Evolutionary conservation across 305 asterid species (phyloP).

Genomic region (Coffea humblotiana): DNA sequence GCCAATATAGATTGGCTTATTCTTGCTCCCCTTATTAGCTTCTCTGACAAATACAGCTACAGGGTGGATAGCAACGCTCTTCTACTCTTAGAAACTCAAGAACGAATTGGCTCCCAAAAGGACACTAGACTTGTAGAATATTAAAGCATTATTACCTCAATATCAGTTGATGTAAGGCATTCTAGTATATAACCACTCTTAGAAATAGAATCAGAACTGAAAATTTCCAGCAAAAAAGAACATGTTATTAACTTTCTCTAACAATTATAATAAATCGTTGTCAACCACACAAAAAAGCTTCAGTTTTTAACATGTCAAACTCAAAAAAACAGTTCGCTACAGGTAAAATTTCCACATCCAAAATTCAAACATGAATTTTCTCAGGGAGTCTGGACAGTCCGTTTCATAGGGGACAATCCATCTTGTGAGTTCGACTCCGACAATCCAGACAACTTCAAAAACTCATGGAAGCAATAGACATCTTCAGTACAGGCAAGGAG

Average conservation of each 20-base stretch:
- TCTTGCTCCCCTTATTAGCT: too few relatives aligned
- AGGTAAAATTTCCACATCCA: not conserved
- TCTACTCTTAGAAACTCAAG: not conserved
- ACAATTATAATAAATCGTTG: not conserved
- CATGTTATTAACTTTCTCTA: not conserved
- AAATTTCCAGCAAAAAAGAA: not conserved
- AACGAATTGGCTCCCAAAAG: not conserved
- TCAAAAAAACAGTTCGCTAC: not conserved
- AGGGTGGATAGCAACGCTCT: not conserved
- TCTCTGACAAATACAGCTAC: not conserved
- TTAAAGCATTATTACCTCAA: not conserved
- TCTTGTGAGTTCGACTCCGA: slow-evolving; percentile 47
- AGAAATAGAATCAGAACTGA: not conserved
- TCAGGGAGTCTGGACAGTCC: too few relatives aligned
- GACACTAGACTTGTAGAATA: not conserved
- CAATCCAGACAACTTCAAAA: slow-evolving; percentile 29
- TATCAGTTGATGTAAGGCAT: not conserved
- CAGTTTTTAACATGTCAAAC: not conserved
- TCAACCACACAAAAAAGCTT: not conserved
- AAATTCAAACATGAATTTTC: not conserved
- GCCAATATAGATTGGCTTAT: too few relatives aligned
- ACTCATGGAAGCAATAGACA: slow-evolving; percentile 56
- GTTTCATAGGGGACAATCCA: slow-evolving; percentile 32
- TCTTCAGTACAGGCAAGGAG: slow-evolving; percentile 38
- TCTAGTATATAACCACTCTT: not conserved